Evolutionary conservation across 1,284 basidiomycete genomes (phyloP), one percentile per base, ranked within the genome.

Genomic region (Cutaneotrichosporon curvatum): DNA sequence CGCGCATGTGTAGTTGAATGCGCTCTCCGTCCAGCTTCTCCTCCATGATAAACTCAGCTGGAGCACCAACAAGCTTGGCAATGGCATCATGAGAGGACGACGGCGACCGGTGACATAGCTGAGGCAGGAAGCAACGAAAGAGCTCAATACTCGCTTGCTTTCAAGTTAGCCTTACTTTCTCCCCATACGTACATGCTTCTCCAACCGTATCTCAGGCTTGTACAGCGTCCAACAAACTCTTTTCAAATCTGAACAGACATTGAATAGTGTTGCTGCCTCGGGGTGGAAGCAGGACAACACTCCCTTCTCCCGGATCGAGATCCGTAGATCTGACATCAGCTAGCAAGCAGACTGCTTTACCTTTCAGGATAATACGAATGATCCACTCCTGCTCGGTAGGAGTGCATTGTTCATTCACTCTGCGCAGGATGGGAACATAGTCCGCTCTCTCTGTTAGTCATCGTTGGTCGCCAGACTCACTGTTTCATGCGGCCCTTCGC

Each of bases 11-110:
- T 41, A 97, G 61, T 65, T 96, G 92, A 70, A 96, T 90, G 22
- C 92, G 76, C 67, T 97, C 91, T 2, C 91, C 91, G 61, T 97
- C 91, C 1, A 95, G 77, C 67, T 96, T 97, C 73, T 97, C 92
- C 65, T 96, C 91, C 38, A 97, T 85, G 53, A 89, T 75, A 65
- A 95, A 95, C 41, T 73, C 69, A n/a, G 63, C 78, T 57, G 34
- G 61, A 2, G 80, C 81, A 19, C 79, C 79, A 80, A 95, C 90
- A 43, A 84, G 79, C 58, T 84, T 86, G 40, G 92, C 81, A 0
- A 88, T 81, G 15, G 85, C 83, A 55, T 85, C 84, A 23, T 92
- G 79, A 49, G 79, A 84, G 49, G 78, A 62, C 0, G 59, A 79
- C 1, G 81, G 84, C 0, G 86, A 85, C 11, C 90, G 80, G 59